A percentile compares a stretch with the other conserved stretches of the same genome.
These are phyloP conservation scores for Nevesoporus exiguus DNA, from an alignment of 768 basidiomycete genomes.

Conservation along the genomic window DNA sequence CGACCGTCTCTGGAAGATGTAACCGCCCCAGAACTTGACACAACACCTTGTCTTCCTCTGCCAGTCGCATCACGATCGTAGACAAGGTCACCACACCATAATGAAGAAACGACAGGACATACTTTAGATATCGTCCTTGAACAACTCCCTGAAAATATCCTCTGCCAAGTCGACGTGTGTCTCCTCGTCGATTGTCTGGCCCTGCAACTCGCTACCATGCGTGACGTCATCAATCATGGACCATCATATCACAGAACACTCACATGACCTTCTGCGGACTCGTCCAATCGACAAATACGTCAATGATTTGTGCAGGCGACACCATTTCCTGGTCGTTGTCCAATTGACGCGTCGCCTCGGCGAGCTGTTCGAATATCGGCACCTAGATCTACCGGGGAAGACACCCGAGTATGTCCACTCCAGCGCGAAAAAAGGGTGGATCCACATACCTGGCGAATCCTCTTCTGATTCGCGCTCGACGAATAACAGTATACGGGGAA, in stretches of 20 bases:
- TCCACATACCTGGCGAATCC: background rate
- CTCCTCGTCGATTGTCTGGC: conserved; percentile 32
- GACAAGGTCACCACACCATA: no score
- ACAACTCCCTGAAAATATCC: conserved; percentile 47
- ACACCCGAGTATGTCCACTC: background rate
- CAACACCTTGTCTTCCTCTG: conserved; percentile 53
- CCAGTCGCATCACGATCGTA: background rate
- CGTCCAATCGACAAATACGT: conserved; percentile 87
- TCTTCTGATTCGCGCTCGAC: conserved; percentile 63
- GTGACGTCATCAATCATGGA: no score
- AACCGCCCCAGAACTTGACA: conserved; percentile 61
- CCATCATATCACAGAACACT: conserved; percentile 13
- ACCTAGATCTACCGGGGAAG: conserved; percentile 57
- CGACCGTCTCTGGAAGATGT: conserved; percentile 65
- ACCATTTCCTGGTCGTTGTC: conserved; percentile 78
- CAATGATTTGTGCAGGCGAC: conserved; percentile 65
- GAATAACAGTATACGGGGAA: conserved; percentile 85
- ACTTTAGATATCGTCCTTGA: conserved; percentile 53
- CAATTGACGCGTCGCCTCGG: conserved; percentile 54
- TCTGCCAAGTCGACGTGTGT: conserved; percentile 57
- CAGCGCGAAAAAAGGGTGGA: background rate
- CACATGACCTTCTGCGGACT: conserved; percentile 71
- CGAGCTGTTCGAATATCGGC: conserved; percentile 59
- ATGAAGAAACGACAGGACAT: no score
- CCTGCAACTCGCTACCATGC: no score